Evolutionary conservation across 2,329 filamentous ascomycete genomes (phyloP), one percentile per base, ranked within the genome.

Genomic region (Aspergillus quadricinctus): DNA sequence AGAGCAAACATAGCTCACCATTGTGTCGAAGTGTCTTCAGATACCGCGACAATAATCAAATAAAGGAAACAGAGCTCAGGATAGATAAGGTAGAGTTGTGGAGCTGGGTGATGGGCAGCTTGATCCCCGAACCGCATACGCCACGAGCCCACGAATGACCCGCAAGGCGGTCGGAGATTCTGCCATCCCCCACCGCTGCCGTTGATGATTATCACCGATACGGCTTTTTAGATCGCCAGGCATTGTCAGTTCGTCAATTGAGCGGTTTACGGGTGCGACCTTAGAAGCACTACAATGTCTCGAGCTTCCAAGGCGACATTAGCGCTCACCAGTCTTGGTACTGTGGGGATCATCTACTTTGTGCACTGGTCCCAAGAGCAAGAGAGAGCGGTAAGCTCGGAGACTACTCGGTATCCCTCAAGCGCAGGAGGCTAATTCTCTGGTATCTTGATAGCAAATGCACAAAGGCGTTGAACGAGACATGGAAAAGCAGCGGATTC

Each of bases 381-480:
- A 35, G 94, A 99, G 71, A 87, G 90, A 80, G 83, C 85, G 62
- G 93, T 96, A 80, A 58, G 86, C 77, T 52, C 25, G 43, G 25
- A 19, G 25, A 45, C 40, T 53, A 35, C 19, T 27, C 29, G 50
- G 14, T 10, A 51, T 35, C n/a, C n/a, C 35, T 29, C 49, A 23
- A 31, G 8, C 43, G 40, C 57, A 21, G 57, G 57, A 53, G 49
- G 49, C 56, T 61, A 49, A 60, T 40, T 14, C 49, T 54, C 49
- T 37, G 31, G 17, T 27, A 21, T 21, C 49, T 9, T 25, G 9
- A 46, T 61, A 77, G 94, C 89, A 90, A 56, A 99, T 99, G 94
- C 94, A 99, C 70, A 85, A 88, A 64, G 94, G 94, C 48, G 94
- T 99, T 45, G 80, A 97, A 62, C 89, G 93, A 61, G 94, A 99